Evolutionary conservation across 148 eudicot species (phyloP), one percentile per base, ranked within the genome.

Genomic region (Camellia japonica): DNA sequence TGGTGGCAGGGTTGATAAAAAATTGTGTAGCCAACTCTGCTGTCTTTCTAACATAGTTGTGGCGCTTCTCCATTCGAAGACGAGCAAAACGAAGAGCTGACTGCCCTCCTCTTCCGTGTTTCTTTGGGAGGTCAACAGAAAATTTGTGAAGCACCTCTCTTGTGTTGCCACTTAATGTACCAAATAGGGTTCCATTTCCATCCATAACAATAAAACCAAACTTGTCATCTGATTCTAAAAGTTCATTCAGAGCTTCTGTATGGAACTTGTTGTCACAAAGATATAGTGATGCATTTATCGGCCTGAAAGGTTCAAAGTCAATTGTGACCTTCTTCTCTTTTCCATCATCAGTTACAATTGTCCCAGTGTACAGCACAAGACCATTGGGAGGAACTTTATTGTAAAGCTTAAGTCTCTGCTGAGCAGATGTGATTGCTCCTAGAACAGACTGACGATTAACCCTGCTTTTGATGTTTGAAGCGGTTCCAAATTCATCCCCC

Each of bases 351-450:
- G 81, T 79, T 42, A 79, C 70, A n/a, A 79, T 71, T 47, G 81
- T 79, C 16, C 81, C 81, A 4, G 81, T 79, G 69, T 79, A 79
- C 14, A 79, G 81, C 59, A 79, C 76, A 3, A 79, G 76, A 14
- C 81, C 81, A 20, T 79, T 79, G 7, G 81, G 81, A 47, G 81
- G 81, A 72, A 79, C 81, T 62, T 71, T 79, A 59, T 79, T 79
- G 76, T 79, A 79, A 8, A 79, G 81, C 76, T 79, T 79, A 61
- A 79, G 81, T 67, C 81, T 79, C 74, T 79, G 81, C 70, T 79
- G 81, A 19, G 81, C 81, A 19, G 81, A 79, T 9, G 81, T 79
- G 3, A 79, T 79, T 71, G 81, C 81, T 6, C 81, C 81, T 0
- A 79, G 76, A 47, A 79, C 81, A 8, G 81, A 79, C 56, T 79